Conservation (phyloP, 83 land plant species). For the Thuja plicata region DNA sequence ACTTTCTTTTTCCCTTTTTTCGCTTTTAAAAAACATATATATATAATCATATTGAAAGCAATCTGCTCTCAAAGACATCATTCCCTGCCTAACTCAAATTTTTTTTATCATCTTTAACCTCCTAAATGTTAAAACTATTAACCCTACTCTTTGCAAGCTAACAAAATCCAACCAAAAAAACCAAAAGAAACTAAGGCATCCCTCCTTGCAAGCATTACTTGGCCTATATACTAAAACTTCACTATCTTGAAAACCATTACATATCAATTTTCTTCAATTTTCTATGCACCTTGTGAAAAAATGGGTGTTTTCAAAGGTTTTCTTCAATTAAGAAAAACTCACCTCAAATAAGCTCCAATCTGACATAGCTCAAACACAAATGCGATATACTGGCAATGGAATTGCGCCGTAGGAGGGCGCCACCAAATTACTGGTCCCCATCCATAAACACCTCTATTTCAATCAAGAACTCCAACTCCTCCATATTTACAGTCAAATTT, state of each 20-base stretch:
- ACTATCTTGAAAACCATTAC: too few species aligned
- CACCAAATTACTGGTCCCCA: too few species aligned
- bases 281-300: neutral
- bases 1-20: too few species aligned
- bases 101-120: neutral
- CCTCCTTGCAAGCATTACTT: too few species aligned
- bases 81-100: too few species aligned
- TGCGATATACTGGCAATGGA: neutral
- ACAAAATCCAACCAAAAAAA: neutral
- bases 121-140: neutral
- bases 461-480: too few species aligned
- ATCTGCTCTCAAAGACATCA: neutral
- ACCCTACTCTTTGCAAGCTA: neutral
- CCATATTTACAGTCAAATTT: too few species aligned
- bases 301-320: too few species aligned
- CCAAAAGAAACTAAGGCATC: neutral
- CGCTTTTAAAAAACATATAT: too few species aligned
- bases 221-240: neutral
- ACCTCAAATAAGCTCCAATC: constrained; percentile 16
- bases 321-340: neutral
- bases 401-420: too few species aligned
- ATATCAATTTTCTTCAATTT: neutral
- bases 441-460: too few species aligned
- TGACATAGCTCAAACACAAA: constrained; percentile 9
- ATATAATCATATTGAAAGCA: neutral